Evolutionary conservation across 2,329 filamentous ascomycete species (phyloP).

Genomic region (Dactylellina parvicollis): DNA sequence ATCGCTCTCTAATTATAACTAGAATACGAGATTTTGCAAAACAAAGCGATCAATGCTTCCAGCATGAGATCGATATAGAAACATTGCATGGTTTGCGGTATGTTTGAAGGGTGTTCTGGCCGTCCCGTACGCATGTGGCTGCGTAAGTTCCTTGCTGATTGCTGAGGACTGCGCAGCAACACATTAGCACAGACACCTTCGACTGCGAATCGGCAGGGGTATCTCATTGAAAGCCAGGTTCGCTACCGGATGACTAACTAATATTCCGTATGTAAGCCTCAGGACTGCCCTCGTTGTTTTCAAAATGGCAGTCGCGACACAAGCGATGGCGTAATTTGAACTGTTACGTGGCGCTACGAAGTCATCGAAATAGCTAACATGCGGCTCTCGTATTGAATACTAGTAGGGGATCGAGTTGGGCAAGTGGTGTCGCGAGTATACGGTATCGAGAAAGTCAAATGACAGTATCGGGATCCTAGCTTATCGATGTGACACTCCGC

Average conservation of each 20-base stretch:
- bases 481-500: slow-evolving; percentile 8
- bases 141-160: slow-evolving; percentile 30
- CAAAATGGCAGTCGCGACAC: slow-evolving; percentile 28
- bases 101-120: not conserved
- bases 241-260: slow-evolving; percentile 33
- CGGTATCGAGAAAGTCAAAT: slow-evolving; percentile 11
- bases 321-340: slow-evolving; percentile 33
- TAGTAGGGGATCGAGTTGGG: not conserved
- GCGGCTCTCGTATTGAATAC: slow-evolving; percentile 39
- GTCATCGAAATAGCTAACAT: slow-evolving; percentile 16
- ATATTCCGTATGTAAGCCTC: slow-evolving; percentile 38
- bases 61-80: slow-evolving; percentile 17
- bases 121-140: slow-evolving; percentile 27
- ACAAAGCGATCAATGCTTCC: slow-evolving; percentile 35
- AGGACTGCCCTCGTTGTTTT: slow-evolving; percentile 8
- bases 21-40: slow-evolving; percentile 18
- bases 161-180: slow-evolving; percentile 25
- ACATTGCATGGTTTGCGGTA: not conserved
- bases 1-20: slow-evolving; percentile 40
- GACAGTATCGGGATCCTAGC: not conserved
- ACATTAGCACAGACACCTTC: slow-evolving; percentile 11
- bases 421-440: slow-evolving; percentile 15
- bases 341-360: not conserved
- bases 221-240: slow-evolving; percentile 12
- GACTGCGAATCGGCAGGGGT: not conserved